Base-by-base conservation (phyloP, 768 basidiomycete genomes). In the Pleurotus ostreatus region DNA sequence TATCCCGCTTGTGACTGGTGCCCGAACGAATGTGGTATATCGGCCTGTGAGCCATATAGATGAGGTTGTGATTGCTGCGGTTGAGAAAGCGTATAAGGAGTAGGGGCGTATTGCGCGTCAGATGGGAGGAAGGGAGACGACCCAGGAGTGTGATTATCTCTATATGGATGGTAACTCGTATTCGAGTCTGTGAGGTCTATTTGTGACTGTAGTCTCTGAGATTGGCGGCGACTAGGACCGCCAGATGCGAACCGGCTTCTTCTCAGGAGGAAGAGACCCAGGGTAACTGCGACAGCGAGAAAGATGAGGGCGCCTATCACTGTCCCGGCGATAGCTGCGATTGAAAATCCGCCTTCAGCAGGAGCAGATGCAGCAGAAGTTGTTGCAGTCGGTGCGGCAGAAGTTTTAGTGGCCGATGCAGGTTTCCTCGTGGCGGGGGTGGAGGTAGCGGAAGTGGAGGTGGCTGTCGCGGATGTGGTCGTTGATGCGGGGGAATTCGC, bases 261-360 rank as follows among this genome's bases (percentile, higher is more conserved):
- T 66, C 62, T 69, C 56, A 85, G 60, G 70, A 74, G 82, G 65
- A 81, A 85, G 7, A 82, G 63, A 6, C 73, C 78, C 15, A 87
- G 68, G 2, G 78, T 77, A 25, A 81, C 69, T 20, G 78, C 63
- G 13, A 76, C 75, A n/a, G 81, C 78, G 18, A 84, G 62, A 55
- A 82, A 82, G 37, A 84, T 59, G 26, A 86, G 65, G 26, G 69
- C 76, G 46, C 84, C 83, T 39, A 83, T 73, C 8, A 79, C 80
- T 22, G 78, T 76, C 22, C 77, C 82, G 6, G 77, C 77, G 46
- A 84, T 78, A 45, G 76, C 77, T 25, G 75, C 78, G 5, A 74
- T 72, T 5, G 79, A 71, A 16, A 73, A 61, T 6, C 67, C 63
- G 26, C 62, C 47, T 16, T 60, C 46, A 5, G 63, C 37, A 26